A percentile compares a stretch with the other conserved stretches of the same genome.
These are phyloP conservation scores for Beta lomatogona DNA, from an alignment of 179 eudicot species.

Conservation along the genomic window DNA sequence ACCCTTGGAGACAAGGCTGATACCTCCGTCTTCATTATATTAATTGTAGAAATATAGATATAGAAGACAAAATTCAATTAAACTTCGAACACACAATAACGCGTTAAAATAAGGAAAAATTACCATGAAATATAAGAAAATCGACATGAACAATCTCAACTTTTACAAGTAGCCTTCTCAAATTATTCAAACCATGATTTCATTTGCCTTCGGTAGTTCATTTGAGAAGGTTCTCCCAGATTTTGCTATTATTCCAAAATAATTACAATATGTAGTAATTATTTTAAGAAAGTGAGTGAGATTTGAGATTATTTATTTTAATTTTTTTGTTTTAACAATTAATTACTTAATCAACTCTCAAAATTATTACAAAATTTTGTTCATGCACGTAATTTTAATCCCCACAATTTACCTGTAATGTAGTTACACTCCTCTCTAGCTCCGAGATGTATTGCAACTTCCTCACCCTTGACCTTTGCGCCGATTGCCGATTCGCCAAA, in stretches of 20 bases:
- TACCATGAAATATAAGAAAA: no score
- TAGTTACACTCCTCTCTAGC: constrained; percentile 81
- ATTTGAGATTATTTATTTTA: background rate
- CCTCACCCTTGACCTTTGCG: constrained; percentile 85
- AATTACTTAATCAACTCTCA: background rate
- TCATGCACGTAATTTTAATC: constrained; percentile 11
- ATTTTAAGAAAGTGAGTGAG: no score
- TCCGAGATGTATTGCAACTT: constrained; percentile 90
- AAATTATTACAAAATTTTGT: background rate
- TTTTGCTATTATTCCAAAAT: no score
- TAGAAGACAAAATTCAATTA: background rate
- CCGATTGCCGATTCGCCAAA: constrained; percentile 89
- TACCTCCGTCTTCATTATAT: constrained; percentile 67
- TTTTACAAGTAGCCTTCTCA: no score
- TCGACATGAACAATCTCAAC: no score
- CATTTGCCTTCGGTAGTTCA: no score
- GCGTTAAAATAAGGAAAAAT: background rate
- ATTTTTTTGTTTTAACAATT: background rate
- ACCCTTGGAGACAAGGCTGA: constrained; percentile 92
- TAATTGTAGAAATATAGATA: background rate
- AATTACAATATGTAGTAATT: no score
- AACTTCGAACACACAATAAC: background rate
- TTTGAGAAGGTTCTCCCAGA: no score
- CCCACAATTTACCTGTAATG: constrained; percentile 60
- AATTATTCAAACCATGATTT: no score